phyloP scores from a whole-genome alignment of 1,284 basidiomycete genomes.

The Nidula niveotomentosa region DNA sequence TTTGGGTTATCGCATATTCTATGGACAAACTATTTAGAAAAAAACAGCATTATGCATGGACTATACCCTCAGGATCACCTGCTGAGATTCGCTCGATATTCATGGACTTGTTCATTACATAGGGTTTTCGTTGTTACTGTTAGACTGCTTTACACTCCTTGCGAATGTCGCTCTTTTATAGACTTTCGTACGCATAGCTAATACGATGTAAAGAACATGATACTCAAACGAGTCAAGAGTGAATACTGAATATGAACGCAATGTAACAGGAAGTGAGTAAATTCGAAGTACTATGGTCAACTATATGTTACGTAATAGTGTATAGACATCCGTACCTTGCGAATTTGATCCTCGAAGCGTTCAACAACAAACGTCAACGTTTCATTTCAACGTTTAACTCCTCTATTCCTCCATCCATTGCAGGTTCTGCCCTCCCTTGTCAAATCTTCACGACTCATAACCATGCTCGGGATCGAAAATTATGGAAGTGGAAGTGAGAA shows the following conservation, averaged over 20 bases:
- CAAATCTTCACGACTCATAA: slow-evolving; percentile 1
- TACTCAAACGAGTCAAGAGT: background rate
- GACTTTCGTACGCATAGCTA: slow-evolving; percentile 5
- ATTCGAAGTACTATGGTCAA: too few species aligned
- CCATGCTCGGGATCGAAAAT: slow-evolving; percentile 72
- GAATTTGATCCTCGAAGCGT: too few species aligned
- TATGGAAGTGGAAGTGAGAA: slow-evolving; percentile 71
- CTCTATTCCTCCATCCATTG: too few species aligned
- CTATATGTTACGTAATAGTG: too few species aligned
- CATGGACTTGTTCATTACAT: slow-evolving; percentile 20
- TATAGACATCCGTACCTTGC: too few species aligned
- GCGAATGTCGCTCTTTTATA: slow-evolving; percentile 21
- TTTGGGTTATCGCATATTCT: slow-evolving; percentile 4
- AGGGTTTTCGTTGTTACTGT: slow-evolving; percentile 7
- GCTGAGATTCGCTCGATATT: slow-evolving; percentile 15
- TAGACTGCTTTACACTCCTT: slow-evolving; percentile 15
- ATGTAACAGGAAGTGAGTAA: too few species aligned
- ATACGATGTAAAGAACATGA: background rate
- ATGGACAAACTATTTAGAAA: slow-evolving; percentile 11
- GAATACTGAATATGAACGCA: too few species aligned
- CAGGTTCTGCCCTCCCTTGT: too few species aligned
- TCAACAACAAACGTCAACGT: too few species aligned
- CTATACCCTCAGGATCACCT: background rate
- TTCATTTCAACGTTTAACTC: too few species aligned
- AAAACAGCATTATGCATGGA: slow-evolving; percentile 5